Evolutionary conservation across 805 yeast genomes (phyloP).

Genomic region (Saturnispora ahearnii): DNA sequence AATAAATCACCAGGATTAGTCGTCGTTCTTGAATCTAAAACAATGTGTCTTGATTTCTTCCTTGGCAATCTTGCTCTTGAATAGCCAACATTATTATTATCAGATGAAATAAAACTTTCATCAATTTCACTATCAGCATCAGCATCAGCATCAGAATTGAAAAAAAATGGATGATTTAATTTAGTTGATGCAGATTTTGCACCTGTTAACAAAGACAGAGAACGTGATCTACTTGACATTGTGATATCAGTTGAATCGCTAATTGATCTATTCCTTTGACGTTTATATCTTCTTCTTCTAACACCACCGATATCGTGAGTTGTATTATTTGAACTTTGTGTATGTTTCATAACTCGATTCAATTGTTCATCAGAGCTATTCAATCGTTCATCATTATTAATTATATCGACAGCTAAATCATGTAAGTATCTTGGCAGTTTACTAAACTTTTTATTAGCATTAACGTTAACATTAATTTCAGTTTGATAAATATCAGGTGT

Average conservation of each 20-base stretch:
- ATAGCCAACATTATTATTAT: neutral
- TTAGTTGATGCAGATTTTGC: neutral
- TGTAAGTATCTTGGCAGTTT: constrained; percentile 58
- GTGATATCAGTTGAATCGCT: neutral
- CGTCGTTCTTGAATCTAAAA: constrained; percentile 43
- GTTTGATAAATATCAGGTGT: constrained; percentile 74
- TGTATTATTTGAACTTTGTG: neutral
- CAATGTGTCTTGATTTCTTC: constrained; percentile 37
- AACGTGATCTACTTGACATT: neutral
- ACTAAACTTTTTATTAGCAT: constrained; percentile 24
- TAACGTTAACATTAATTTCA: constrained; percentile 55
- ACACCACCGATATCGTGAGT: too few species aligned
- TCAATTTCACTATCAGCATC: constrained; percentile 18
- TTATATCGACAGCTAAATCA: constrained; percentile 26
- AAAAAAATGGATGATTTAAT: constrained; percentile 8
- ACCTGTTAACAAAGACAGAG: neutral
- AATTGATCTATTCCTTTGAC: neutral
- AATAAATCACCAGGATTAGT: constrained; percentile 79
- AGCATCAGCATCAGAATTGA: constrained; percentile 2
- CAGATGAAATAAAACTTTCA: constrained; percentile 14
- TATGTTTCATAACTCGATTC: neutral
- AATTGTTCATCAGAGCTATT: neutral
- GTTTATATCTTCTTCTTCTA: neutral
- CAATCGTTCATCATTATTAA: neutral
- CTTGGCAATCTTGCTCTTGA: neutral